Percentiles rank a stretch among this genome's conserved stretches.
phyloP scores from a whole-genome alignment of 1,139 yeast species.

The Geotrichum klebahnii region DNA sequence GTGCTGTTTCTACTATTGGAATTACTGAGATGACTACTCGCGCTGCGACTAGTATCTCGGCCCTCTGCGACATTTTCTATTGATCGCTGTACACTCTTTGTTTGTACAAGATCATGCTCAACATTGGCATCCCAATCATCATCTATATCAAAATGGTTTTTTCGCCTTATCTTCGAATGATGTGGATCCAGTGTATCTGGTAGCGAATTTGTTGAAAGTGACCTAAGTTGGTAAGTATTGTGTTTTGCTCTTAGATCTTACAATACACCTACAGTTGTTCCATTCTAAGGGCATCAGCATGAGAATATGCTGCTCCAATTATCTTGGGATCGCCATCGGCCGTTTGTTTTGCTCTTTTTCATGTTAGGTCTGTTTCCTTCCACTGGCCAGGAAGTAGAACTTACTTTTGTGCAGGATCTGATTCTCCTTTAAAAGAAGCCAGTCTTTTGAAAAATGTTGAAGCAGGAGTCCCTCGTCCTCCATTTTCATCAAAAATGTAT shows the following conservation, averaged over 20 bases:
- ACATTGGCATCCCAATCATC: conserved; percentile 92
- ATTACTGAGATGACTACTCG: conserved; percentile 8
- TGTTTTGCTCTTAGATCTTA: not conserved
- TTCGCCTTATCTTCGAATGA: conserved; percentile 10
- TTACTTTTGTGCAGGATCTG: conserved; percentile 12
- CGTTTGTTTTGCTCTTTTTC: not conserved
- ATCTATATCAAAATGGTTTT: conserved; percentile 54
- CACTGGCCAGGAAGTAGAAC: conserved; percentile 6
- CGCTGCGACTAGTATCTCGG: conserved; percentile 16
- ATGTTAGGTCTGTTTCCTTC: not conserved
- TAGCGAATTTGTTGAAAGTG: conserved; percentile 18
- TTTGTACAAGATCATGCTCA: conserved; percentile 48
- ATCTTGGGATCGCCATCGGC: conserved; percentile 38
- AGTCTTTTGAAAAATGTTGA: conserved; percentile 55
- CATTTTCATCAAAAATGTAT: conserved; percentile 62
- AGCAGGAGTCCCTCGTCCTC: conserved; percentile 62
- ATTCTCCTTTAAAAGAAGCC: conserved; percentile 35
- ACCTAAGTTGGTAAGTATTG: not conserved
- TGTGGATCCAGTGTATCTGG: conserved; percentile 15
- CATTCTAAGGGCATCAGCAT: conserved; percentile 35
- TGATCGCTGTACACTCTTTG: conserved; percentile 35
- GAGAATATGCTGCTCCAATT: conserved; percentile 45
- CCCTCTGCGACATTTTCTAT: conserved; percentile 34
- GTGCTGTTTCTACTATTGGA: not conserved
- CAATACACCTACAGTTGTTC: conserved; percentile 23